Base-by-base conservation (phyloP, 164 flowering plant genomes). In the Annona squamosa region DNA sequence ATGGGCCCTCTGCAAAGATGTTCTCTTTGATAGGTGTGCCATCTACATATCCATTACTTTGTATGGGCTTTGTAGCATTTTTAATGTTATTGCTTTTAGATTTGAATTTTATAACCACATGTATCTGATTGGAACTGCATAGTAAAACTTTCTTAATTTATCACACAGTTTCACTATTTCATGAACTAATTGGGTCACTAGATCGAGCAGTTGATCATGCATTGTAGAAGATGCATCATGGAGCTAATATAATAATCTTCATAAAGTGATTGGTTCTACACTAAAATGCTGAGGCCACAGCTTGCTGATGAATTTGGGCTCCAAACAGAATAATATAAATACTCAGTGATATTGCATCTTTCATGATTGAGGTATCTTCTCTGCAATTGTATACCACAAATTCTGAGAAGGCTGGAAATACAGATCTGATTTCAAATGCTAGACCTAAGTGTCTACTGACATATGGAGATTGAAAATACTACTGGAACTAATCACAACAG, bases 1-100 rank as follows among this genome's bases (percentile, higher is more conserved):
- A 73, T 71, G 76, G 78, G 67, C 91, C 98, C 68, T 84, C 89
- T 46, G 97, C 90, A 70, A 92, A 90, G 81, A 82, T 89, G 83
- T 95, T 92, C 76, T 87, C 98, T 68, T 84, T 95, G 82, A 84
- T 70, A 75, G 99, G 99, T 95, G 87, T 9, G 65, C 45, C 4
- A 12, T 69, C 69, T 64, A 64, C 10, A 52, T 52, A 16, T 52
- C 13, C 59, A 52, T 16, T 9, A 52, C 2, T 16, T 52, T 52
- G 59, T 16, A 52, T 52, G 9, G 9, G 9, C 13, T 9, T 9
- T 52, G 59, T 52, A 52, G 9, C 13, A 52, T 52, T 5, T 5
- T 9, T 52, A 52, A 52, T 52, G 59, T 52, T 52, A 52, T 52
- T 52, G 59, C 13, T 52, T 12, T 9, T 52, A 52, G 59, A 10